Conservation (phyloP, 768 basidiomycete species). For the Tulasnella sp. region DNA sequence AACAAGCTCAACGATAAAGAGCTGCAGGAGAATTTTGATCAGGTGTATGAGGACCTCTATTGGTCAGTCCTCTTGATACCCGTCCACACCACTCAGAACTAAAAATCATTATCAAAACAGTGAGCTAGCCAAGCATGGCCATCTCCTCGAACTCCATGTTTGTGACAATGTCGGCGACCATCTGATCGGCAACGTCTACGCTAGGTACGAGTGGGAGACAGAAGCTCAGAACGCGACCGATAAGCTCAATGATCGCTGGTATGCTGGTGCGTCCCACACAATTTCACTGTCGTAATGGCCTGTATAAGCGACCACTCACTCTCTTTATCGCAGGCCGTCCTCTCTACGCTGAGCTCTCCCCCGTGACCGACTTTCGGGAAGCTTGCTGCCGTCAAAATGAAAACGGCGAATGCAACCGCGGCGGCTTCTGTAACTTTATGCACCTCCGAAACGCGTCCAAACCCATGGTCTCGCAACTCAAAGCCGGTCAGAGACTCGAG, state of each 20-base stretch:
- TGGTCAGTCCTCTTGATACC: constrained; percentile 32
- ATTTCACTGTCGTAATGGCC: no score
- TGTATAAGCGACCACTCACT: not conserved
- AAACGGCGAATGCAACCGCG: constrained; percentile 94
- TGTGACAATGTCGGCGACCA: constrained; percentile 99
- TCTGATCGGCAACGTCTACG: constrained; percentile 94
- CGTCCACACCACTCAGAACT: not conserved
- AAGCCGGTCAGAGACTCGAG: constrained; percentile 74
- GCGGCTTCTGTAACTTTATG: constrained; percentile 99
- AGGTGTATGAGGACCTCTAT: constrained; percentile 90
- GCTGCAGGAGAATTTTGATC: constrained; percentile 83
- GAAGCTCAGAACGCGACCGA: constrained; percentile 92
- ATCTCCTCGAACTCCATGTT: constrained; percentile 91
- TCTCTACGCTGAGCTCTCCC: constrained; percentile 91
- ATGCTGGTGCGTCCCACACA: constrained; percentile 60
- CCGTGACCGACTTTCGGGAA: constrained; percentile 97
- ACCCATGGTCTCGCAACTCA: constrained; percentile 66
- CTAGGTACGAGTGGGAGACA: constrained; percentile 96
- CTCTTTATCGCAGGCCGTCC: constrained; percentile 55
- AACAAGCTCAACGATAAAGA: constrained; percentile 82
- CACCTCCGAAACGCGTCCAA: constrained; percentile 83
- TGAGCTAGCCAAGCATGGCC: constrained; percentile 89
- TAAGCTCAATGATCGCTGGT: constrained; percentile 92
- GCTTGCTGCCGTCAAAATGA: constrained; percentile 99
- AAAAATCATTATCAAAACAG: constrained; percentile 20